A percentile compares a stretch with the other conserved stretches of the same genome.
Conservation (phyloP, 1,284 basidiomycete genomes). For the Apiotrichum veenhuisii region DNA sequence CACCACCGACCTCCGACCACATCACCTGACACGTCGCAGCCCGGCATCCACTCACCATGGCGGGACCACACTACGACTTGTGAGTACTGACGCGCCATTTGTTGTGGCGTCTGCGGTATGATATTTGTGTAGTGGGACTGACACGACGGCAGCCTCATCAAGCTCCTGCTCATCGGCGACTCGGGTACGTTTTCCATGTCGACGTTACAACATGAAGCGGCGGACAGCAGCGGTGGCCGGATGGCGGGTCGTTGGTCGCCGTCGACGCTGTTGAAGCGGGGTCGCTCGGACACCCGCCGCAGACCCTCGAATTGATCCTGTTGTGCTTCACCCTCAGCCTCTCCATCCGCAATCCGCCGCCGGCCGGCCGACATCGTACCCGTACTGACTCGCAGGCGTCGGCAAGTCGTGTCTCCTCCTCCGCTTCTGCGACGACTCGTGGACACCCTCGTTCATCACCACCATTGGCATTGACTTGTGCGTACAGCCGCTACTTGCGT, state of each 20-base stretch:
- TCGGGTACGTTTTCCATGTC: slow-evolving; percentile 74
- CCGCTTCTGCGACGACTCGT: slow-evolving; percentile 99
- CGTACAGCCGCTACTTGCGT: slow-evolving; percentile 12
- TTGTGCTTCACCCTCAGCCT: too few relatives aligned
- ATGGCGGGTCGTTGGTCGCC: too few relatives aligned
- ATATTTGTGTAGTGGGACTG: neutral
- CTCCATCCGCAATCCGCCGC: too few relatives aligned
- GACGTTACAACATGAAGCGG: neutral
- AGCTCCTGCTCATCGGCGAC: slow-evolving; percentile 95
- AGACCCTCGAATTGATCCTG: too few relatives aligned
- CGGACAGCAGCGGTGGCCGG: too few relatives aligned
- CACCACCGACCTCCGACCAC: neutral
- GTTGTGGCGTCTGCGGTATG: too few relatives aligned
- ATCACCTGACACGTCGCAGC: neutral
- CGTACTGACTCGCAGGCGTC: slow-evolving; percentile 60
- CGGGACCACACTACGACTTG: slow-evolving; percentile 51
- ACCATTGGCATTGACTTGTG: slow-evolving; percentile 69
- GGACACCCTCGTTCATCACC: slow-evolving; percentile 99
- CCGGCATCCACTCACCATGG: slow-evolving; percentile 26
- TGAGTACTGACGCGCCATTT: slow-evolving; percentile 20
- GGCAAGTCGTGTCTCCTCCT: slow-evolving; percentile 98
- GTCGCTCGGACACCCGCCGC: too few relatives aligned
- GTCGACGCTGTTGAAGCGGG: too few relatives aligned
- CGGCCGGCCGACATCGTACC: too few relatives aligned
- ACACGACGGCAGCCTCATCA: slow-evolving; percentile 61